These are phyloP conservation scores for Magnolia changhungtana DNA, from an alignment of 164 flowering plant genomes.

Conservation along the genomic window DNA sequence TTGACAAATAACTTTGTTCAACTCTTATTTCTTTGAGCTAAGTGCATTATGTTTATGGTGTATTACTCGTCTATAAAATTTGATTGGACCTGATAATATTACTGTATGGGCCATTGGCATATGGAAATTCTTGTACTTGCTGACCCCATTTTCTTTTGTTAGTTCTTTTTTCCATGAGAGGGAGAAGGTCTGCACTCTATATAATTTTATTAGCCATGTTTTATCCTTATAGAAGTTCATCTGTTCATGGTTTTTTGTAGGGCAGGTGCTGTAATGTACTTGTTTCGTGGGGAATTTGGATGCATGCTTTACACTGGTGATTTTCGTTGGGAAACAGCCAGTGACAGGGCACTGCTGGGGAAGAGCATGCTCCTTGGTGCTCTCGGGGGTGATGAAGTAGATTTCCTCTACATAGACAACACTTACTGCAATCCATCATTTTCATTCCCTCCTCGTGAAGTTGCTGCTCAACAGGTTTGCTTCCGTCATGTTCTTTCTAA, in stretches of 20 bases:
- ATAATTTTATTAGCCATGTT: not conserved
- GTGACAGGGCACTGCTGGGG: constrained; percentile 37
- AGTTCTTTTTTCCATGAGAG: too few species aligned
- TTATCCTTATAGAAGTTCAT: not conserved
- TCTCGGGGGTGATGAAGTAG: constrained; percentile 45
- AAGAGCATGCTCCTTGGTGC: constrained; percentile 52
- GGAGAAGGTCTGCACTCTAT: too few species aligned
- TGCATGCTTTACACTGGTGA: constrained; percentile 74
- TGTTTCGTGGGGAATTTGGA: constrained; percentile 73
- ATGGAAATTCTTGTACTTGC: not conserved
- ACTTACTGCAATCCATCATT: constrained; percentile 79
- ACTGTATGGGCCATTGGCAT: too few species aligned
- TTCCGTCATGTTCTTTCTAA: not conserved
- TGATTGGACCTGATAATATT: too few species aligned
- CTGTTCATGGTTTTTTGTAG: constrained; percentile 9
- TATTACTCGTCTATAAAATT: too few species aligned
- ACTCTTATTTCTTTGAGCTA: too few species aligned
- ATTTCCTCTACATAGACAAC: constrained; percentile 70
- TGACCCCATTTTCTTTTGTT: not conserved
- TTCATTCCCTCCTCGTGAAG: constrained; percentile 69
- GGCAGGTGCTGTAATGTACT: constrained; percentile 37
- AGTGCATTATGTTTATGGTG: too few species aligned
- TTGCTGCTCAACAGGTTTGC: constrained; percentile 68
- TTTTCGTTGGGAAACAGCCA: constrained; percentile 46
- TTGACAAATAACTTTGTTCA: too few species aligned